These are phyloP conservation scores for Botryobasidium botryosum DNA, from an alignment of 768 basidiomycete genomes.

Conservation along the genomic window DNA sequence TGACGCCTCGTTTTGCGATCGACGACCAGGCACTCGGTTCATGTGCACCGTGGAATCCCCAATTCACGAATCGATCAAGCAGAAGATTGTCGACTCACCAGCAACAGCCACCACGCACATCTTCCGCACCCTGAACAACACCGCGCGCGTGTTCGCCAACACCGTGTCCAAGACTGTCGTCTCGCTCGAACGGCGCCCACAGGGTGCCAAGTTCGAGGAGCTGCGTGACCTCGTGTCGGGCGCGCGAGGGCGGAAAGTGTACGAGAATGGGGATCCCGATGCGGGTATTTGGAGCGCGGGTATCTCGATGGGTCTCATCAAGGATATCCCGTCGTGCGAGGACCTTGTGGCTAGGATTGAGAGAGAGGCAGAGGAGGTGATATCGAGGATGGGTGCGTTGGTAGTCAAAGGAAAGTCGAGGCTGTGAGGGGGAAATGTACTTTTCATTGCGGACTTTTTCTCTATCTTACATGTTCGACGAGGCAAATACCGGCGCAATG, in stretches of 20 bases:
- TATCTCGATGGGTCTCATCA: conserved; percentile 32
- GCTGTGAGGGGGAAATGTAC: too few species aligned
- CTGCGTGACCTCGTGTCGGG: conserved; percentile 37
- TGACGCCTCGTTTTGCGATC: conserved; percentile 18
- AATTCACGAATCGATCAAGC: conserved; percentile 80
- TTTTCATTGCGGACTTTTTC: too few species aligned
- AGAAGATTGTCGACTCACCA: conserved; percentile 60
- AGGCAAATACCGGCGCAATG: too few species aligned
- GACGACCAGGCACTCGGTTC: conserved; percentile 79
- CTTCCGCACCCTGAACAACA: conserved; percentile 73
- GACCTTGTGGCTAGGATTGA: conserved; percentile 53
- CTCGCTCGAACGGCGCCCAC: conserved; percentile 58
- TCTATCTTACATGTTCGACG: too few species aligned
- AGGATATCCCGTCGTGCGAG: conserved; percentile 71
- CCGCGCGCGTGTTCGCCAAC: conserved; percentile 78
- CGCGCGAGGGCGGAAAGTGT: conserved; percentile 32
- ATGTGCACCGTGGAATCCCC: conserved; percentile 83
- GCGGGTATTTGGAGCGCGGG: conserved; percentile 61
- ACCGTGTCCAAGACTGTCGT: conserved; percentile 71
- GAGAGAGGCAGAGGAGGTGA: conserved; percentile 52
- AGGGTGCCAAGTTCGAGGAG: conserved; percentile 80
- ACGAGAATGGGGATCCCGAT: conserved; percentile 71
- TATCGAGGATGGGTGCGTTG: too few species aligned
- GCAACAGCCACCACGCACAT: conserved; percentile 44
- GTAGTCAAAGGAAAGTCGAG: too few species aligned